Evolutionary conservation across 345 rosid species (phyloP).

Genomic region (Citrus sinensis): DVS_A1.0 CM039162.1:17249001-17249500

Average conservation of each 20-base stretch:
- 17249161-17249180: no score
- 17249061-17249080: no score
- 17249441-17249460: not conserved
- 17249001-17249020: no score
- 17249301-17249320: not conserved
- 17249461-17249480: not conserved
- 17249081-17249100: no score
- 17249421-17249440: not conserved
- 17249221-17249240: not conserved
- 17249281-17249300: not conserved
- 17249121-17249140: no score
- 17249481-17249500: not conserved
- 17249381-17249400: slow-evolving; percentile 24
- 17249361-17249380: slow-evolving; percentile 17
- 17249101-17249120: no score
- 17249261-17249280: not conserved
- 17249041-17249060: no score
- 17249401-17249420: not conserved
- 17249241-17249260: no score
- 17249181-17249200: no score
- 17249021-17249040: no score
- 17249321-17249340: not conserved
- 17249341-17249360: not conserved
- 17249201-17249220: no score
- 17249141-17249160: no score